These are phyloP conservation scores for Dactylonectria macrodidyma DNA, from an alignment of 2,329 filamentous ascomycete species.

Conservation along the genomic window DNA sequence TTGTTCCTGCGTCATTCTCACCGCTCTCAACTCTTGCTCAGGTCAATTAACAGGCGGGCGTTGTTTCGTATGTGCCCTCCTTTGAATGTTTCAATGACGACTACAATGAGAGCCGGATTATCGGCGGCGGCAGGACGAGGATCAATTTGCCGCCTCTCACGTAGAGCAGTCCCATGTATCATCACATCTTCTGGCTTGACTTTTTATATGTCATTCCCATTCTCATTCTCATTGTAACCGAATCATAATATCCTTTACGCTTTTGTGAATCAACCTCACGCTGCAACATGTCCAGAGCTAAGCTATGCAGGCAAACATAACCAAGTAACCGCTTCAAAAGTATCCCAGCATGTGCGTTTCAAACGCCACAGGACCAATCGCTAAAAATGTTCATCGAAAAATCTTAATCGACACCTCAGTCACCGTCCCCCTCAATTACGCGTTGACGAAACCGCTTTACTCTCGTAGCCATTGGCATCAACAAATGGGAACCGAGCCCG, in stretches of 20 bases:
- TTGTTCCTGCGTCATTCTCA: conserved; percentile 4
- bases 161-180: conserved; percentile 1
- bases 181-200: background rate
- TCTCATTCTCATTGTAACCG: conserved; percentile 26
- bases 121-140: background rate
- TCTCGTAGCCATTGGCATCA: conserved; percentile 67
- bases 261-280: conserved; percentile 26
- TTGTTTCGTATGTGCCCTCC: background rate
- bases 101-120: background rate
- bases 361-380: conserved; percentile 19
- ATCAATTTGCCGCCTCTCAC: background rate
- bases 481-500: conserved; percentile 80
- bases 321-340: conserved; percentile 18
- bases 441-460: conserved; percentile 57
- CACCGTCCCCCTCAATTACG: conserved; percentile 37
- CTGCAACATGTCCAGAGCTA: conserved; percentile 31
- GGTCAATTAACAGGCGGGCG: background rate
- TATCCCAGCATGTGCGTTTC: conserved; percentile 29
- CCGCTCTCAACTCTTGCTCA: background rate
- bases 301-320: conserved; percentile 39
- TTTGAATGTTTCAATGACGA: conserved; percentile 7
- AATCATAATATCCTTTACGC: conserved; percentile 10
- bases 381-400: conserved; percentile 13
- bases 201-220: conserved; percentile 4
- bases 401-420: background rate